Base-by-base conservation (phyloP, 1,284 basidiomycete genomes). In the Rhodotorula sp. region DNA sequence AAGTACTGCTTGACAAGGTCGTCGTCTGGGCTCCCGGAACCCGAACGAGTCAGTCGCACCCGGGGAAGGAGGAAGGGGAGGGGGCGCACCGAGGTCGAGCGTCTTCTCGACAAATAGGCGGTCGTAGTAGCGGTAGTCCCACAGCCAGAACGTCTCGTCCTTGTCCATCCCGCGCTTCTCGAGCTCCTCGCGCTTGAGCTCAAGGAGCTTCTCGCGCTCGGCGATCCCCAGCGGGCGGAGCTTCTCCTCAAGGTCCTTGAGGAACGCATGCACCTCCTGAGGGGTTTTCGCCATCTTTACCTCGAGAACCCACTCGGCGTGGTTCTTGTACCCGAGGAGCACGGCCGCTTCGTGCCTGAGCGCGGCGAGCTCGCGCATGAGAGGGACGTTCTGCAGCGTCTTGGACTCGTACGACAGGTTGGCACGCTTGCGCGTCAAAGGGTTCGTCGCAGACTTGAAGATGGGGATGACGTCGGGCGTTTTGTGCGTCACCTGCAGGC, bases 251-350 rank as follows among this genome's bases (percentile, higher is more conserved):
- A 94, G 87, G 61, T 92, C 89, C 51, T 87, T 83, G 66, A 92
- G 83, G 84, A 94, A 89, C 51, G 86, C 83, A 76, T 84, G 80
- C 3, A 89, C 87, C 60, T 85, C 84, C 59, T 86, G 82, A 3
- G 86, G 87, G 48, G 84, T 86, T 80, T 92, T 92, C 72, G 90
- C 87, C 91, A 94, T 92, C 83, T 92, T 92, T 66, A 87, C 62
- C 79, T 93, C 91, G 0, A 91, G 90, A 36, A 88, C 81, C 79
- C 88, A 92, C 80, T 91, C 90, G 1, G 90, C 91, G 88, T 90
- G 92, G 27, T 87, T 91, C n/a, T 86, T 80, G 76, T 92, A 92
- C 10, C 86, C 87, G 25, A 93, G 83, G 8, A 92, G 78, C 37
- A 82, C 82, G 1, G 89, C 87, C 66, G 91, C 89, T 78, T 88